These are phyloP conservation scores for Apophysomyces sp. DNA, from an alignment of 371 early-diverging fungal species.

Conservation along the genomic window DNA sequence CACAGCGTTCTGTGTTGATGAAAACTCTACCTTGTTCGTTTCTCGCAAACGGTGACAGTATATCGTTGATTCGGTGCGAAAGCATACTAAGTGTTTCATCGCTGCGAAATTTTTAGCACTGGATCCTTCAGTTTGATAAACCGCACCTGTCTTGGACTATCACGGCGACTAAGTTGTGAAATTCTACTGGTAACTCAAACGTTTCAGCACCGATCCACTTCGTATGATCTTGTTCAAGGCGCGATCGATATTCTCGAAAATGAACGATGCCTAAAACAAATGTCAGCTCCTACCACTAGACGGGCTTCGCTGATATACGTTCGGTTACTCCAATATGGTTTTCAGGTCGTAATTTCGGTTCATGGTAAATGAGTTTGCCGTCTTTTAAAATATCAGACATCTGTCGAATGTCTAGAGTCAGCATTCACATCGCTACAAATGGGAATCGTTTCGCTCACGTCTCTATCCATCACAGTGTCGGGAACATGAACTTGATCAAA, in stretches of 20 bases:
- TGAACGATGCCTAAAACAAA: slow-evolving; percentile 22
- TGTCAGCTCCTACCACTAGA: neutral
- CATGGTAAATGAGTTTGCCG: slow-evolving; percentile 35
- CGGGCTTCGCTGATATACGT: slow-evolving; percentile 17
- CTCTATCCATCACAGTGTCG: neutral
- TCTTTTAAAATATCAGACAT: slow-evolving; percentile 20
- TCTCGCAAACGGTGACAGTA: slow-evolving; percentile 37
- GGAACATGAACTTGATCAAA: neutral
- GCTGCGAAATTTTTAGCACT: slow-evolving; percentile 9
- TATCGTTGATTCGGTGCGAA: slow-evolving; percentile 30
- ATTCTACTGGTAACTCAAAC: slow-evolving; percentile 22
- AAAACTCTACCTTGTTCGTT: slow-evolving; percentile 30
- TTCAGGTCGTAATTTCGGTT: slow-evolving; percentile 36
- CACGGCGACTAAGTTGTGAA: slow-evolving; percentile 24
- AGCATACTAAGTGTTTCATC: slow-evolving; percentile 32
- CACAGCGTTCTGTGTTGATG: neutral
- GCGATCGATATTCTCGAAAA: slow-evolving; percentile 28
- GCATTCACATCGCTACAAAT: neutral
- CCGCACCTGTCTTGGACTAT: slow-evolving; percentile 40
- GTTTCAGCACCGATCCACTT: neutral
- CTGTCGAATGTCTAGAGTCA: neutral
- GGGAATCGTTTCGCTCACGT: neutral
- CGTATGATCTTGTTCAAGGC: slow-evolving; percentile 11
- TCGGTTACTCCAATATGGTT: slow-evolving; percentile 15
- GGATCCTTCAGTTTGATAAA: no score